Evolutionary conservation across 768 basidiomycete genomes (phyloP).

Genomic region (Trametes elegans): DNA sequence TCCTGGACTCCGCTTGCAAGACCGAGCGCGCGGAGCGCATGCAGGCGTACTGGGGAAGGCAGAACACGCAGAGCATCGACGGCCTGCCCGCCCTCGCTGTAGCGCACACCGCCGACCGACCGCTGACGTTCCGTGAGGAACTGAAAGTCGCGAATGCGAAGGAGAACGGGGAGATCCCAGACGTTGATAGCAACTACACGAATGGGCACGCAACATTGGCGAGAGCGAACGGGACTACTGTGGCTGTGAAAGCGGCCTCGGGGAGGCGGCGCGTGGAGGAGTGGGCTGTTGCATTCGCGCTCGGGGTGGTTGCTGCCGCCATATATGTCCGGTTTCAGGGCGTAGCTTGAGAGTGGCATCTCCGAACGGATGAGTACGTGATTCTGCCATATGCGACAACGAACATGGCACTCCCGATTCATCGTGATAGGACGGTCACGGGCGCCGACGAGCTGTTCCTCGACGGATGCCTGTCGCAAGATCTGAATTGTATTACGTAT

Average conservation of each 20-base stretch:
- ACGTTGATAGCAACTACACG: neutral
- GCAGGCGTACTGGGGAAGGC: conserved; percentile 52
- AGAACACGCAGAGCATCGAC: conserved; percentile 53
- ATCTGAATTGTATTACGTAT: too few relatives aligned
- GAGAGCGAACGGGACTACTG: neutral
- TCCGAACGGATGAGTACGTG: too few relatives aligned
- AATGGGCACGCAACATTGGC: neutral
- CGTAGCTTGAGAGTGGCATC: too few relatives aligned
- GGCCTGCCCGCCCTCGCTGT: conserved; percentile 48
- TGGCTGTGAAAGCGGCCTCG: neutral
- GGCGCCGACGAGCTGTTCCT: too few relatives aligned
- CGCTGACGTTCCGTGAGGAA: neutral
- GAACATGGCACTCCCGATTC: too few relatives aligned
- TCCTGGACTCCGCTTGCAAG: conserved; percentile 43
- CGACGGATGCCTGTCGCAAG: too few relatives aligned
- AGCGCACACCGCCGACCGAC: conserved; percentile 27
- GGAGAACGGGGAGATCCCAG: neutral
- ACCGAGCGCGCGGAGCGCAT: conserved; percentile 52
- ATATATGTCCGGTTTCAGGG: too few relatives aligned
- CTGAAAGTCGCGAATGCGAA: conserved; percentile 20
- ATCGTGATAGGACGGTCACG: too few relatives aligned
- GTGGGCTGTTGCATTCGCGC: conserved; percentile 29
- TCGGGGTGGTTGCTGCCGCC: conserved; percentile 28
- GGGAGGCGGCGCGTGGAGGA: conserved; percentile 5
- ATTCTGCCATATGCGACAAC: too few relatives aligned